These are phyloP conservation scores for Plenodomus tracheiphilus DNA, from an alignment of 2,329 filamentous ascomycete species.

Conservation along the genomic window DNA sequence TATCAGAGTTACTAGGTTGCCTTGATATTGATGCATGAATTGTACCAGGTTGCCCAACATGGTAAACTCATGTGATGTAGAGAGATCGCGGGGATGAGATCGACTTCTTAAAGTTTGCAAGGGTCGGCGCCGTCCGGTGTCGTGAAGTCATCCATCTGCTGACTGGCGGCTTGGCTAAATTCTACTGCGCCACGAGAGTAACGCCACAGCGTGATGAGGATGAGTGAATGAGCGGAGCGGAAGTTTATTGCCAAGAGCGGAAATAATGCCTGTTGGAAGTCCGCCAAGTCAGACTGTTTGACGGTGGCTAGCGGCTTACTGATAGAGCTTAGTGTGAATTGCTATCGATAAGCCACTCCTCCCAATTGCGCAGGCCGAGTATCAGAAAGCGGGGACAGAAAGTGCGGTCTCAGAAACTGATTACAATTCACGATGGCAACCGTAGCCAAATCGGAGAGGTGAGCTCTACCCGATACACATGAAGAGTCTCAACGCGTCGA, in stretches of 20 bases:
- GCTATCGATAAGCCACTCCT: neutral
- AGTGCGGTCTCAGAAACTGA: neutral
- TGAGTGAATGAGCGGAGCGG: neutral
- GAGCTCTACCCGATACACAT: neutral
- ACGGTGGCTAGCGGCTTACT: neutral
- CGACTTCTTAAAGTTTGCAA: neutral
- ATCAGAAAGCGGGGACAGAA: slow-evolving; percentile 1
- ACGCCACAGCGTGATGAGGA: neutral
- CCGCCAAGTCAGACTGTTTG: too few species aligned
- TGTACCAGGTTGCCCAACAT: neutral
- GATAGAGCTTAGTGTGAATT: too few species aligned
- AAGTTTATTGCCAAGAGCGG: too few species aligned
- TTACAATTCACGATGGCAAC: slow-evolving; percentile 27
- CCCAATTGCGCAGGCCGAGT: neutral
- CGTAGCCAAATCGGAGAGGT: slow-evolving; percentile 27
- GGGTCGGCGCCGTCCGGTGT: neutral
- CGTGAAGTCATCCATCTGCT: neutral
- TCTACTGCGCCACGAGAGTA: neutral
- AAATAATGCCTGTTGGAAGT: too few species aligned
- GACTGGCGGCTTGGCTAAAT: neutral
- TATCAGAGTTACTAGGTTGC: neutral
- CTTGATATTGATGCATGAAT: neutral
- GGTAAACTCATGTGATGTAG: neutral
- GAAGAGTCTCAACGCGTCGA: neutral
- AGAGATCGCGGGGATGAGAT: too few species aligned